Evolutionary conservation across 306 rosid genomes (phyloP).

Genomic region (Gastrolobium villosum): DNA sequence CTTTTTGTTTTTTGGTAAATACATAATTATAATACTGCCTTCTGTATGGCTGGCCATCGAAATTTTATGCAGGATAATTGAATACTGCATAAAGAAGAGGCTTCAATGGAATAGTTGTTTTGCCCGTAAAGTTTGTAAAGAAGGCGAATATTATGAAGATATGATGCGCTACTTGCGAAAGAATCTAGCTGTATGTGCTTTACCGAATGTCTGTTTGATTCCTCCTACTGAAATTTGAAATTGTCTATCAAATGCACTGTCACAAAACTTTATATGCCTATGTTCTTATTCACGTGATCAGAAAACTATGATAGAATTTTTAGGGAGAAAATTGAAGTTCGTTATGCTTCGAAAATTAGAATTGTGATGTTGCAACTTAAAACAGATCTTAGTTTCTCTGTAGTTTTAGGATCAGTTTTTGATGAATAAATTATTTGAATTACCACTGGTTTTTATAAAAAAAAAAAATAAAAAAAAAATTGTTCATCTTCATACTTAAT

Average conservation of each 20-base stretch:
- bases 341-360: conserved; percentile 18
- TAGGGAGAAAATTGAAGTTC: conserved; percentile 26
- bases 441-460: conserved; percentile 1
- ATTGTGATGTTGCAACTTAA: not conserved
- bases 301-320: not conserved
- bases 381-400: not conserved
- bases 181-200: conserved; percentile 81
- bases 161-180: conserved; percentile 89
- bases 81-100: conserved; percentile 90
- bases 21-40: conserved; percentile 5
- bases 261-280: conserved; percentile 27
- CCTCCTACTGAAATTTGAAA: conserved; percentile 38
- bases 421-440: not conserved
- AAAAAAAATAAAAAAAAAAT: not conserved
- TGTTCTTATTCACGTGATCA: not conserved
- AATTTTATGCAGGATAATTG: conserved; percentile 70
- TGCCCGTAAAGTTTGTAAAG: conserved; percentile 81
- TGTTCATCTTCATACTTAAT: not conserved
- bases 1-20: not conserved
- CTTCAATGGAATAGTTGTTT: conserved; percentile 84
- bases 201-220: conserved; percentile 36
- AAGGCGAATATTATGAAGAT: conserved; percentile 87
- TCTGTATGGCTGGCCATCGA: conserved; percentile 33
- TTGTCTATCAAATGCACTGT: conserved; percentile 20
- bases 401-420: conserved; percentile 29